phyloP scores from a whole-genome alignment of 768 basidiomycete species.

The Chalciporus chontae region DNA sequence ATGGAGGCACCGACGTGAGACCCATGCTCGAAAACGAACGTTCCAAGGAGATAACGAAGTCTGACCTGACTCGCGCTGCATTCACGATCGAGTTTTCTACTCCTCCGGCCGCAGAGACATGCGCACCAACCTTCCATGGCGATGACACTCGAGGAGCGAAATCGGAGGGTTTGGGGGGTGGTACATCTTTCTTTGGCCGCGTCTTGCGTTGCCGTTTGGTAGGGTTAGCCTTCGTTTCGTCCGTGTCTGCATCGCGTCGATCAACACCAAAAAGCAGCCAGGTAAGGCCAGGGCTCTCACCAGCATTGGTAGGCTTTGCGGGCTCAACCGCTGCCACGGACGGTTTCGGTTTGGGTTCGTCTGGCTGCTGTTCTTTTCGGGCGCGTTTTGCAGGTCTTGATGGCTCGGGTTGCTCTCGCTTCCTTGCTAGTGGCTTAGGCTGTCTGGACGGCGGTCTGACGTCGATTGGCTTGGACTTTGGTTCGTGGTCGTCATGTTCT shows the following conservation, averaged over 20 bases:
- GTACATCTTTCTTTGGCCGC: conserved; percentile 9
- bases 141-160: conserved; percentile 31
- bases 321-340: neutral
- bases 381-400: conserved; percentile 16
- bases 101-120: conserved; percentile 79
- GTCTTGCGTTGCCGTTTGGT: conserved; percentile 5
- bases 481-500: neutral
- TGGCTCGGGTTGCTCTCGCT: neutral
- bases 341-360: neutral
- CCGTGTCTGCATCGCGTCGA: neutral
- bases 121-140: conserved; percentile 75
- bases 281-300: neutral
- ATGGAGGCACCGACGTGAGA: neutral
- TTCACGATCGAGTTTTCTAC: conserved; percentile 71
- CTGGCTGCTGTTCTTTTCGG: conserved; percentile 1
- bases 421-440: neutral
- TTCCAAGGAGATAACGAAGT: neutral
- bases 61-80: conserved; percentile 67
- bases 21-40: neutral
- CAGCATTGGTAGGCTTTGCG: conserved; percentile 4
- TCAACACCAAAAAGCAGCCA: neutral
- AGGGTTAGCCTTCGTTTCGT: neutral
- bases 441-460: neutral
- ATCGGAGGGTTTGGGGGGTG: conserved; percentile 22
- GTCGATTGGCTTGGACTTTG: neutral